A percentile compares a stretch with the other conserved stretches of the same genome.
phyloP scores from a whole-genome alignment of 192 early-diverging fungal genomes.

The Lunasporangiospora selenospora region DNA sequence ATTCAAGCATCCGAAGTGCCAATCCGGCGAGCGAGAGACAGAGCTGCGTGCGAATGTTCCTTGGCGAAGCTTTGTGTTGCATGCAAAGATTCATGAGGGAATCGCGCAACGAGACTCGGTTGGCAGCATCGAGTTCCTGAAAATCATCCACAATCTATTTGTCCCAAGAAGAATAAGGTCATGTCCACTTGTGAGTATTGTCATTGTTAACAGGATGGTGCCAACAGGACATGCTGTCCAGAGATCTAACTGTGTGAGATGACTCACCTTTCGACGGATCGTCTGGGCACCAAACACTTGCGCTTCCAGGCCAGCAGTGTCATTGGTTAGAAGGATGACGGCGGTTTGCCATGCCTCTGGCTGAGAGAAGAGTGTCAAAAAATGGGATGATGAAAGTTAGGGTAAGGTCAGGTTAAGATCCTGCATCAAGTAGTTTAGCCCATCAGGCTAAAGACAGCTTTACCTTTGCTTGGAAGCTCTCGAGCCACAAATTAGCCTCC shows the following conservation, averaged over 20 bases:
- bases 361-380: constrained; percentile 46
- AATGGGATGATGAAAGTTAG: too few relatives aligned
- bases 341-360: constrained; percentile 85
- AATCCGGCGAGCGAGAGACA: constrained; percentile 85
- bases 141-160: constrained; percentile 81
- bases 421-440: not conserved
- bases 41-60: constrained; percentile 79
- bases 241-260: not conserved
- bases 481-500: constrained; percentile 81
- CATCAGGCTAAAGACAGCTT: too few relatives aligned
- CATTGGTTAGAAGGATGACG: constrained; percentile 71
- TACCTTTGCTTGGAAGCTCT: constrained; percentile 89
- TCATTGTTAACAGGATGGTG: not conserved
- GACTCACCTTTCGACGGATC: constrained; percentile 81
- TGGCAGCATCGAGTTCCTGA: constrained; percentile 70
- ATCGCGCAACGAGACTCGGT: constrained; percentile 74
- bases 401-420: too few relatives aligned
- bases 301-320: constrained; percentile 59
- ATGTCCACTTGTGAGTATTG: too few relatives aligned
- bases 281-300: constrained; percentile 95
- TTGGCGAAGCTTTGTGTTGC: constrained; percentile 60
- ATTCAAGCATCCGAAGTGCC: constrained; percentile 79
- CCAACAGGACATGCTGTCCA: not conserved
- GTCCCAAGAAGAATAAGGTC: too few relatives aligned
- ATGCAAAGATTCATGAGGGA: constrained; percentile 77